phyloP scores from a whole-genome alignment of 805 yeast species.

The Kregervanrija pseudodelftensis region DNA sequence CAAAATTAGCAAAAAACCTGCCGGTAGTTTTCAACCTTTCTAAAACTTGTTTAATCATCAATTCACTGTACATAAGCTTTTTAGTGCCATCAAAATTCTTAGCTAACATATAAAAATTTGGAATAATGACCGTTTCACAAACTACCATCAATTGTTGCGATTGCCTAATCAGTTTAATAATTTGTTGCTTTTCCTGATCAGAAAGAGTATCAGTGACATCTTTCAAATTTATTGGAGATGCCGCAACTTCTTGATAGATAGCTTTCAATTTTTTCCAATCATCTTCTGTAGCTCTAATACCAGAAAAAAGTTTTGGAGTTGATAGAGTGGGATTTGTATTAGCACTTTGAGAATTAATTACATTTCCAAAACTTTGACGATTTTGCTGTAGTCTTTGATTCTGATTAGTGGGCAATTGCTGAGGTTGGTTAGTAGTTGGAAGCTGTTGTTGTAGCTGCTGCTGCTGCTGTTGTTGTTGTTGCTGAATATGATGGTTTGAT shows the following conservation, averaged over 20 bases:
- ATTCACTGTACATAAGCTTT: conserved; percentile 69
- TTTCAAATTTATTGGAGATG: conserved; percentile 57
- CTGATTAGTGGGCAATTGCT: conserved; percentile 29
- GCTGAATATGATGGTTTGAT: conserved; percentile 3
- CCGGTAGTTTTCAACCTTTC: conserved; percentile 48
- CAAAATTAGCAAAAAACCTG: conserved; percentile 65
- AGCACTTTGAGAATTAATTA: conserved; percentile 3
- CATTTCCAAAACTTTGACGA: conserved; percentile 4
- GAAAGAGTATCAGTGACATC: conserved; percentile 57
- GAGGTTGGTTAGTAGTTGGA: conserved; percentile 8
- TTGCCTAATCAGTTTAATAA: conserved; percentile 45
- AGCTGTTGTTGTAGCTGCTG: conserved; percentile 9
- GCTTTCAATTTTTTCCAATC: conserved; percentile 55
- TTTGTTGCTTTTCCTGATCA: conserved; percentile 56
- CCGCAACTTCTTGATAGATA: conserved; percentile 62
- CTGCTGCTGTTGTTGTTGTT: conserved; percentile 12
- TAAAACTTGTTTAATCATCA: conserved; percentile 68
- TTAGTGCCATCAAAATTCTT: conserved; percentile 70
- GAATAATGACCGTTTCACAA: conserved; percentile 63
- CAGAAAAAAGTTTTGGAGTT: conserved; percentile 25
- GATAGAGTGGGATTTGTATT: conserved; percentile 5
- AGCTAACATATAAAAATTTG: conserved; percentile 70
- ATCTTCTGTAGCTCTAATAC: conserved; percentile 44
- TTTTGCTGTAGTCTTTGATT: conserved; percentile 19
- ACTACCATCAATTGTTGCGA: conserved; percentile 56